phyloP scores from a whole-genome alignment of 805 yeast species.

The Teunomyces funiuensis region DNA sequence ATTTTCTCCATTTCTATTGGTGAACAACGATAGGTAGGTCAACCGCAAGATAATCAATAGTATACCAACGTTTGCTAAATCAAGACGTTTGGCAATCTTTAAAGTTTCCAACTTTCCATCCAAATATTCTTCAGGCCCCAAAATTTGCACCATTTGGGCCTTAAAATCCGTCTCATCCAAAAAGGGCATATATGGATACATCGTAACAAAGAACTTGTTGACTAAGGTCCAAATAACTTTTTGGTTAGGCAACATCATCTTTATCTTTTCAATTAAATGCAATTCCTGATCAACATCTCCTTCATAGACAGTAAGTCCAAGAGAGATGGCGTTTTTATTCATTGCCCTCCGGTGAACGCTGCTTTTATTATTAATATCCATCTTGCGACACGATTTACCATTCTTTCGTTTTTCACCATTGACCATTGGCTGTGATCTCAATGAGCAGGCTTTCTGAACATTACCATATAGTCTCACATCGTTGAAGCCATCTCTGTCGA shows the following conservation, averaged over 20 bases:
- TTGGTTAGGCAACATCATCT: conserved; percentile 17
- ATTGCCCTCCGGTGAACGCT: conserved; percentile 11
- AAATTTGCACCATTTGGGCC: conserved; percentile 14
- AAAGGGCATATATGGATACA: conserved; percentile 22
- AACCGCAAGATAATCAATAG: conserved; percentile 34
- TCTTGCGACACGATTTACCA: not conserved
- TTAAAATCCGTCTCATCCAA: conserved; percentile 21
- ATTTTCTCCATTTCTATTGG: conserved; percentile 32
- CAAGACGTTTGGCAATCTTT: conserved; percentile 30
- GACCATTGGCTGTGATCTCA: not conserved
- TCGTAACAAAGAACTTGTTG: conserved; percentile 14
- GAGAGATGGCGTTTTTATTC: conserved; percentile 29
- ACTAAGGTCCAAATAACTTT: conserved; percentile 16
- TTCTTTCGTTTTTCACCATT: not conserved
- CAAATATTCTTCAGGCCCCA: conserved; percentile 20
- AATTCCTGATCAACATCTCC: conserved; percentile 28
- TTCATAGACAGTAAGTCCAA: conserved; percentile 37
- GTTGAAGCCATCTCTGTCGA: conserved; percentile 23
- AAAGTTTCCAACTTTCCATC: conserved; percentile 22
- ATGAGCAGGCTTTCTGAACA: not conserved
- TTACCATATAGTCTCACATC: conserved; percentile 22
- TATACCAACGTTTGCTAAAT: conserved; percentile 34
- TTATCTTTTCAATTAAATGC: conserved; percentile 17
- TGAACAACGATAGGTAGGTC: conserved; percentile 35
- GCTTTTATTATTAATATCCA: not conserved